These are phyloP conservation scores for Boletus rex-veris DNA, from an alignment of 768 basidiomycete genomes.

Conservation along the genomic window DNA sequence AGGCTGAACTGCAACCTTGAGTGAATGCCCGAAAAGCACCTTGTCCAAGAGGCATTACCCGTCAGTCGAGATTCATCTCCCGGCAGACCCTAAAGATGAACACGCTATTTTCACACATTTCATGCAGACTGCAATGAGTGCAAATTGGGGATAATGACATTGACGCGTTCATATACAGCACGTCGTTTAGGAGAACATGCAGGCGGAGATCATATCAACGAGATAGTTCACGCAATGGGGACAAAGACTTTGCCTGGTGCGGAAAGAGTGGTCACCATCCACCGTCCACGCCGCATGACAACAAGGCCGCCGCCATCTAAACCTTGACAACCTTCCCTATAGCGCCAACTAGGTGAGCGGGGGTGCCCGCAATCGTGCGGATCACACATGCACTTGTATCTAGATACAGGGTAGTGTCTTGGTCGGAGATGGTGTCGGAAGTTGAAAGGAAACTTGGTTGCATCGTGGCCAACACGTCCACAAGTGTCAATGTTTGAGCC, in stretches of 20 bases:
- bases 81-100: background rate
- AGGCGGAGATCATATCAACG: constrained; percentile 5
- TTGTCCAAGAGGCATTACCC: background rate
- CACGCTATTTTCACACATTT: background rate
- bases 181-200: constrained; percentile 1
- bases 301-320: background rate
- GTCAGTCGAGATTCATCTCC: background rate
- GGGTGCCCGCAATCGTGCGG: constrained; percentile 15
- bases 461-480: background rate
- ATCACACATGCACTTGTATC: constrained; percentile 14
- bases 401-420: constrained; percentile 13
- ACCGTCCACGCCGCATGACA: constrained; percentile 7
- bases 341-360: background rate
- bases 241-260: background rate
- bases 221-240: constrained; percentile 1
- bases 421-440: constrained; percentile 22
- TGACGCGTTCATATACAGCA: constrained; percentile 1
- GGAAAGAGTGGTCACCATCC: background rate
- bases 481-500: constrained; percentile 63
- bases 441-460: constrained; percentile 2
- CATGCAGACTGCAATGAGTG: background rate
- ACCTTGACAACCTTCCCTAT: constrained; percentile 3
- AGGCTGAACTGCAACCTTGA: background rate
- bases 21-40: background rate
- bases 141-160: background rate